Conservation (phyloP, 345 rosid genomes). For the Boechera stricta region DNA sequence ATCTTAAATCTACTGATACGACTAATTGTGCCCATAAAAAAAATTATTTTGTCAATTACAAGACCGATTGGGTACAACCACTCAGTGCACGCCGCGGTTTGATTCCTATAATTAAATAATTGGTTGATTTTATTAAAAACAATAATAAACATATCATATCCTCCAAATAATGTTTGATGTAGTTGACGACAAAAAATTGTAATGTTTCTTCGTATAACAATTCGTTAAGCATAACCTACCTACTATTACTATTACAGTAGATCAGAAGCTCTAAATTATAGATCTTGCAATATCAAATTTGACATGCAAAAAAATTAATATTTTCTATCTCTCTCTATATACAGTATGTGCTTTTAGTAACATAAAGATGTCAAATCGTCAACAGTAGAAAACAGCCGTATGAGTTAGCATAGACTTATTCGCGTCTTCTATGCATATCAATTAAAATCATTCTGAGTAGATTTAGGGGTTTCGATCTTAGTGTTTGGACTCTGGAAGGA, state of each 20-base stretch:
- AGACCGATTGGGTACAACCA: slow-evolving; percentile 32
- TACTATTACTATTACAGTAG: not conserved
- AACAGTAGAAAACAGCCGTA: not conserved
- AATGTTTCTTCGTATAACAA: not conserved
- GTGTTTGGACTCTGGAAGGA: not conserved
- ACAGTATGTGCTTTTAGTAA: not conserved
- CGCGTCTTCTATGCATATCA: not conserved
- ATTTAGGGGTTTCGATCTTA: not conserved
- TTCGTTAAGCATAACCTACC: not conserved
- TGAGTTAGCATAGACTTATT: not conserved
- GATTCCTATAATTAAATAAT: slow-evolving; percentile 16
- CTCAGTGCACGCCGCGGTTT: slow-evolving; percentile 21
- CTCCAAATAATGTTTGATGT: slow-evolving; percentile 6
- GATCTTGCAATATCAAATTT: not conserved
- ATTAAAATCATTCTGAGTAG: not conserved
- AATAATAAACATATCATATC: not conserved
- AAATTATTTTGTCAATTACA: not conserved
- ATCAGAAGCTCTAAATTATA: slow-evolving; percentile 1
- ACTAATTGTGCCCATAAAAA: not conserved
- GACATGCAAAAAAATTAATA: not conserved
- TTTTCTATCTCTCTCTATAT: not conserved
- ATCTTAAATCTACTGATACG: no score
- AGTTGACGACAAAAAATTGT: not conserved
- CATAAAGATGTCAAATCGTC: not conserved
- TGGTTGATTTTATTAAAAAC: not conserved